Evolutionary conservation across 768 basidiomycete species (phyloP).

Genomic region (Kwoniella dejecticola): DNA sequence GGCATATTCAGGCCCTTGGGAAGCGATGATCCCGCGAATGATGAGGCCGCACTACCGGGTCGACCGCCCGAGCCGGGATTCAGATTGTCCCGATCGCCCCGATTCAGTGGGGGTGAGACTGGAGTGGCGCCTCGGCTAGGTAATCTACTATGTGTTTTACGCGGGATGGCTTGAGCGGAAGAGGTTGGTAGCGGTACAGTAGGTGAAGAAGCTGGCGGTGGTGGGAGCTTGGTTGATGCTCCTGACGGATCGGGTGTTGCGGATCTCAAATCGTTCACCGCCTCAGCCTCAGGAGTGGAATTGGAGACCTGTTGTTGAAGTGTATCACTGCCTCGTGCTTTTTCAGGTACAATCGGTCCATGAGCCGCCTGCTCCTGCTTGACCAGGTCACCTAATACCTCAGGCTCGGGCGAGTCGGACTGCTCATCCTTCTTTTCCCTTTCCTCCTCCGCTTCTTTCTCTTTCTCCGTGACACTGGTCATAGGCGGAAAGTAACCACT

Average conservation of each 20-base stretch:
- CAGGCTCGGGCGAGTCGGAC: conserved; percentile 11
- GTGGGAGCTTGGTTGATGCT: background rate
- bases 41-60: conserved; percentile 31
- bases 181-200: background rate
- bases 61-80: conserved; percentile 25
- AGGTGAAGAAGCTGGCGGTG: background rate
- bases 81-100: background rate
- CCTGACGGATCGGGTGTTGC: background rate
- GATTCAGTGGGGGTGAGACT: conserved; percentile 7
- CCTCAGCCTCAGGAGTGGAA: background rate
- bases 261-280: background rate
- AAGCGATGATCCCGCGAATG: conserved; percentile 30
- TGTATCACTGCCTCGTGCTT: too few species aligned
- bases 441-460: background rate
- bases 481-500: conserved; percentile 24
- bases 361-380: too few species aligned
- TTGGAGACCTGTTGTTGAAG: too few species aligned
- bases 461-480: background rate
- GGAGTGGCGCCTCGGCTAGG: conserved; percentile 4
- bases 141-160: conserved; percentile 11
- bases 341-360: too few species aligned
- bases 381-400: too few species aligned
- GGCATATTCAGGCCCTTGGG: conserved; percentile 15
- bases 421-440: too few species aligned
- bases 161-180: background rate